These are phyloP conservation scores for Suillus paluster DNA, from an alignment of 768 basidiomycete species.

Conservation along the genomic window DNA sequence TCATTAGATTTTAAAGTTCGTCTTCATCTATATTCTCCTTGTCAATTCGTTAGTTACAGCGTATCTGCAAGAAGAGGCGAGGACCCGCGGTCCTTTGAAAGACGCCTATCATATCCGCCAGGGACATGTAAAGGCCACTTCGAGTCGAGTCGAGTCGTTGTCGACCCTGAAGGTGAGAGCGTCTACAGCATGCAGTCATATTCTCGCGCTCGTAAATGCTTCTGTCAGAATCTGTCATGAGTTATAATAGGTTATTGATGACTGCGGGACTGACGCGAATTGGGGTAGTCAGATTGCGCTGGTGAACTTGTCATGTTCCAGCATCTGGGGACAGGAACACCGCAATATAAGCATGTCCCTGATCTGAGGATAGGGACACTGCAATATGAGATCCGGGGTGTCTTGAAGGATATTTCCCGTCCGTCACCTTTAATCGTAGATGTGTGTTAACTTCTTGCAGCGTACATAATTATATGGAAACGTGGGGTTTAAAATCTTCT, in stretches of 20 bases:
- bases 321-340: background rate
- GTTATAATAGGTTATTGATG: background rate
- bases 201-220: background rate
- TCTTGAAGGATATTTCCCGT: too few species aligned
- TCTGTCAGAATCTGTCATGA: background rate
- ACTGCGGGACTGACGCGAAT: background rate
- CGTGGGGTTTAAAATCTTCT: background rate
- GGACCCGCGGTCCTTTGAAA: slow-evolving; percentile 3
- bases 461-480: background rate
- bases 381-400: too few species aligned
- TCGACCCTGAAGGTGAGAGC: slow-evolving; percentile 4
- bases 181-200: too few species aligned
- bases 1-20: background rate
- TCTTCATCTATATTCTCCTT: too few species aligned
- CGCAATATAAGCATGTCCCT: background rate
- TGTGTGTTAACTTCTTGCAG: background rate
- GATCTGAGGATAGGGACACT: too few species aligned
- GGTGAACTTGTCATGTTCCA: too few species aligned
- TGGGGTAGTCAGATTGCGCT: background rate
- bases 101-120: background rate
- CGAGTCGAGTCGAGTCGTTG: too few species aligned
- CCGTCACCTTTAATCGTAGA: too few species aligned
- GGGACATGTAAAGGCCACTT: background rate
- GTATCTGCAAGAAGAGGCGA: slow-evolving; percentile 1
- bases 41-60: background rate